Evolutionary conservation across 2,329 filamentous ascomycete species (phyloP), one percentile per base, ranked within the genome.

Genomic region (Fusarium virguliforme): DNA sequence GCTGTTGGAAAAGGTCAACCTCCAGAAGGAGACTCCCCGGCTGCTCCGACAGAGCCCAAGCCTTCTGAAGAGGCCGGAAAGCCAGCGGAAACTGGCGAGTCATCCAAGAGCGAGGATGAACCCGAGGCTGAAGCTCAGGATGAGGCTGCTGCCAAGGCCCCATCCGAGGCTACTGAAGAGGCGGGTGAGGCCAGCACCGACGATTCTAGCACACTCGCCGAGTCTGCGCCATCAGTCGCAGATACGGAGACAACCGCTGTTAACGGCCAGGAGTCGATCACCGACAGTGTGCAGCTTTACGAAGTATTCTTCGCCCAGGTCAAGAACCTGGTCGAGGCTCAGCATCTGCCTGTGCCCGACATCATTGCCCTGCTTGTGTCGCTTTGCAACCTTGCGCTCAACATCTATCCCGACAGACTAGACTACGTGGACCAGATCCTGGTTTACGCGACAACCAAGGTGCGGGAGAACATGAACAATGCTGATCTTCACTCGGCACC

Each of bases 251-350:
- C 80, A 2, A 85, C 85, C 0, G 83, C 83, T 1, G 83, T 84
- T 41, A 86, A 89, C 56, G 85, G 83, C 28, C 79, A 82, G 34
- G 79, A 82, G 9, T 68, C 73, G 4, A 77, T 76, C 13, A 74
- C 92, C 1, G 87, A 91, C 58, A 91, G 94, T 75, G 90, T 97
- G 64, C 95, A 94, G 81, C 88, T 99, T 26, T 98, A 98, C 80
- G 95, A 98, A 81, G 94, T 98, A 65, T 99, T 98, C 86, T 97
- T 98, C 78, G 92, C 94, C 57, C 96, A 98, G 81, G 96, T 98
- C 68, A 92, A 97, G 78, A 95, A 95, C 76, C 85, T 99, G 57
- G 95, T 98, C 68, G 95, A 94, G 81, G 93, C 93, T 58, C 94
- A 98, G 77, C 91, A 94, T 73, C 86, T 99, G 58, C 92, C 95